Evolutionary conservation across 208 protist species (phyloP).

Genomic region (Wallacemonas collosoma): DNA sequence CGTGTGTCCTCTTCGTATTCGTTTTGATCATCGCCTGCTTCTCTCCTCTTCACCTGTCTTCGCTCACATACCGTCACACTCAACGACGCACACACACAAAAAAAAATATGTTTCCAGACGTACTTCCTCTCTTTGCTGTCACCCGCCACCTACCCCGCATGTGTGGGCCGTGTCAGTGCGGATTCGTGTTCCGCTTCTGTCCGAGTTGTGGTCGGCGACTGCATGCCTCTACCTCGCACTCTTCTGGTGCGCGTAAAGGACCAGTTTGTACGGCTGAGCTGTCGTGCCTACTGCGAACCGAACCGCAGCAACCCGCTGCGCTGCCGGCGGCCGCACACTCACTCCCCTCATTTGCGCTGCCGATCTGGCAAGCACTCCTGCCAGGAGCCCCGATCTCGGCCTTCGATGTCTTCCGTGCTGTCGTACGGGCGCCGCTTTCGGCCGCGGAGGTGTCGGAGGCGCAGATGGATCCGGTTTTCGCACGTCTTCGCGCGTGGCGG

Average conservation of each 20-base stretch:
- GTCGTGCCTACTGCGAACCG: too few species aligned
- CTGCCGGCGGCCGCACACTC: neutral
- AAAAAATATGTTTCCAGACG: too few species aligned
- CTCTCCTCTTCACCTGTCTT: too few species aligned
- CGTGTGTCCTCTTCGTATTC: too few species aligned
- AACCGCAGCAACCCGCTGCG: too few species aligned
- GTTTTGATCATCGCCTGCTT: too few species aligned
- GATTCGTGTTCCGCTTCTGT: conserved; percentile 25
- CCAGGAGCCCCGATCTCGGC: neutral
- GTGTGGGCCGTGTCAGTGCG: conserved; percentile 14
- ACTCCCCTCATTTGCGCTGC: neutral
- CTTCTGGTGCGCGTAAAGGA: neutral
- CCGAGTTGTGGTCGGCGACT: conserved; percentile 34
- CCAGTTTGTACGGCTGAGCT: neutral
- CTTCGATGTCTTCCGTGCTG: conserved; percentile 21
- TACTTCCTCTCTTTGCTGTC: too few species aligned
- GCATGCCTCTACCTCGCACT: neutral
- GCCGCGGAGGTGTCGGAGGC: conserved; percentile 3
- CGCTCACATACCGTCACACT: too few species aligned
- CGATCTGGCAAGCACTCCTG: neutral
- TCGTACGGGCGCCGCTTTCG: neutral
- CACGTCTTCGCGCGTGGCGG: neutral
- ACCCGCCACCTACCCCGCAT: neutral
- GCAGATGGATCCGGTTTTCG: conserved; percentile 13
- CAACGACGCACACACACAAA: too few species aligned